phyloP scores from a whole-genome alignment of 768 basidiomycete species.

The Tulasnella calospora region DNA sequence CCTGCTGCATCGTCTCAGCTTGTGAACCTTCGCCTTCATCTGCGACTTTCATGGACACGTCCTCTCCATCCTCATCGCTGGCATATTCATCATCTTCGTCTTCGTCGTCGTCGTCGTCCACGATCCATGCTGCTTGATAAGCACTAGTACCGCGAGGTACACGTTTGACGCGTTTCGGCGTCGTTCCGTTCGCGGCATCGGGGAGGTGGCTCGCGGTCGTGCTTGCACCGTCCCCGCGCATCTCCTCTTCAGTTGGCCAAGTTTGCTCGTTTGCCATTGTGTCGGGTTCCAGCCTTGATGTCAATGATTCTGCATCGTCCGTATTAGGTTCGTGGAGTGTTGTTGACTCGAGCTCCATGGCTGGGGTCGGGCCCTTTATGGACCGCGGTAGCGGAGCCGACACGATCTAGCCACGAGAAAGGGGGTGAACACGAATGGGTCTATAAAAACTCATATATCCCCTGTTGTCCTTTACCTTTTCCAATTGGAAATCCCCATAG shows the following conservation, averaged over 20 bases:
- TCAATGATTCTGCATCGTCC: slow-evolving; percentile 70
- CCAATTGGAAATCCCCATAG: slow-evolving; percentile 81
- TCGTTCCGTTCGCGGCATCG: slow-evolving; percentile 65
- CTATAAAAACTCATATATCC: not conserved
- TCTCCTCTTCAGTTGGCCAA: slow-evolving; percentile 97
- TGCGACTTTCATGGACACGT: slow-evolving; percentile 35
- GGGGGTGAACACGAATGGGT: slow-evolving; percentile 11
- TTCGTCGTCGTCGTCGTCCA: slow-evolving; percentile 72
- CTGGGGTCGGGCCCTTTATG: slow-evolving; percentile 38
- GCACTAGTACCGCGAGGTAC: slow-evolving; percentile 94
- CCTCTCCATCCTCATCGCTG: slow-evolving; percentile 41
- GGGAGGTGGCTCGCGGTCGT: slow-evolving; percentile 43
- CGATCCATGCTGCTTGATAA: slow-evolving; percentile 95
- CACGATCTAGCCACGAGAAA: slow-evolving; percentile 51
- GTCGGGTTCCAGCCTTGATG: slow-evolving; percentile 83
- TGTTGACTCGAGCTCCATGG: slow-evolving; percentile 66
- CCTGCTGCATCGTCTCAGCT: slow-evolving; percentile 41
- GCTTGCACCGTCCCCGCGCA: slow-evolving; percentile 45
- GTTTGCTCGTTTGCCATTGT: slow-evolving; percentile 93
- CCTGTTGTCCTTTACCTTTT: slow-evolving; percentile 50
- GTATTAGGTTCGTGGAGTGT: slow-evolving; percentile 61
- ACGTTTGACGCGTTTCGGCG: slow-evolving; percentile 70
- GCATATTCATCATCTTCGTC: slow-evolving; percentile 47
- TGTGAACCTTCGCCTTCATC: slow-evolving; percentile 32
- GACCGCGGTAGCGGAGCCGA: slow-evolving; percentile 49